Conservation (phyloP, 2,329 filamentous ascomycete genomes). For the Volutella citrinella region DNA sequence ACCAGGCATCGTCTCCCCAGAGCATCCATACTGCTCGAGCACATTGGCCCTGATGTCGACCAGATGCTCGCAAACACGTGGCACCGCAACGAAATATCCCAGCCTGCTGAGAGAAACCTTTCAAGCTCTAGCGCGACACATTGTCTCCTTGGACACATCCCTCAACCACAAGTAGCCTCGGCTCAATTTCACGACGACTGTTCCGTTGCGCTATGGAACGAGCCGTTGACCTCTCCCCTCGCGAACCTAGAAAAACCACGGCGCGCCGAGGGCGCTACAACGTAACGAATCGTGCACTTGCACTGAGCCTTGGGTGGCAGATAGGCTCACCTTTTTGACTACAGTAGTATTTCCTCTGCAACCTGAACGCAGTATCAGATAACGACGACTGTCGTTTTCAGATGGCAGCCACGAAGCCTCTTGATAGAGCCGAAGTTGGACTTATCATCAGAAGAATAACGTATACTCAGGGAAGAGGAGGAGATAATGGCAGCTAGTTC, state of each 20-base stretch:
- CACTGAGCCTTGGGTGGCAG: no score
- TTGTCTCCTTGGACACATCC: constrained; percentile 28
- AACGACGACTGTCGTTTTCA: background rate
- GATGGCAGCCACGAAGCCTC: background rate
- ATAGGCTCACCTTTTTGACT: constrained; percentile 19
- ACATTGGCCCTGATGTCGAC: constrained; percentile 19
- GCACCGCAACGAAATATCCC: constrained; percentile 10
- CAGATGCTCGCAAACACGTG: constrained; percentile 27
- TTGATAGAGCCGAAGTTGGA: constrained; percentile 4
- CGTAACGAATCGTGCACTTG: constrained; percentile 27
- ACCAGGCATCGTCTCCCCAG: constrained; percentile 8
- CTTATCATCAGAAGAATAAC: constrained; percentile 1
- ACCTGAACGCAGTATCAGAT: background rate
- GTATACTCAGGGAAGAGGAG: constrained; percentile 4
- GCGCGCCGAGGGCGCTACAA: constrained; percentile 26
- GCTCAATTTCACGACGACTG: constrained; percentile 28
- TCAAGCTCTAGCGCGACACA: constrained; percentile 23
- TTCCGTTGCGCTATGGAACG: constrained; percentile 29
- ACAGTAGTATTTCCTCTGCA: background rate
- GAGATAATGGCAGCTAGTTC: background rate
- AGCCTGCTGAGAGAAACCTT: constrained; percentile 23
- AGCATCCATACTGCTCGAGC: constrained; percentile 27
- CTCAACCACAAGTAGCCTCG: constrained; percentile 27
- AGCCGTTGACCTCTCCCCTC: constrained; percentile 25
- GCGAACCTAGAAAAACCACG: constrained; percentile 33